These are phyloP conservation scores for Pestalotiopsis sp. DNA, from an alignment of 2,329 filamentous ascomycete genomes.

Conservation along the genomic window DNA sequence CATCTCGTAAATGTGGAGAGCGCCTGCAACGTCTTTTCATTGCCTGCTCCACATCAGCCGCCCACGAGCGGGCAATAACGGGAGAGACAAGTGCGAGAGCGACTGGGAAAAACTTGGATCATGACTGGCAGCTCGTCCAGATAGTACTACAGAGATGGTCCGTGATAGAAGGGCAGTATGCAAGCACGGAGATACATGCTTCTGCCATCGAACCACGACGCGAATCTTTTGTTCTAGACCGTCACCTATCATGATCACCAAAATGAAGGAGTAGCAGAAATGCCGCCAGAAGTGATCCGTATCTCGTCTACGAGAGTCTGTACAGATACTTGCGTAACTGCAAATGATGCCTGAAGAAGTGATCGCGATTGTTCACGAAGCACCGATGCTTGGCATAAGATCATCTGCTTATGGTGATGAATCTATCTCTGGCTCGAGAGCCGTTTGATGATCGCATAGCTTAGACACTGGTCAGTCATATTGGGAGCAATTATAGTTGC, in stretches of 20 bases:
- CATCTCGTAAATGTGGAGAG: neutral
- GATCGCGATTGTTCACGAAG: neutral
- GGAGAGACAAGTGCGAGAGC: neutral
- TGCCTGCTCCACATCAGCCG: neutral
- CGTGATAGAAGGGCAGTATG: neutral
- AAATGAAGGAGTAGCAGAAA: neutral
- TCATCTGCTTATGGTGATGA: neutral
- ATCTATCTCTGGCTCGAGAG: neutral
- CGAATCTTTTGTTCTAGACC: neutral
- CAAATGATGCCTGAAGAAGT: neutral
- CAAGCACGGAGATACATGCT: neutral
- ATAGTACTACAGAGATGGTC: neutral
- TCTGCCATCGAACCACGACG: neutral
- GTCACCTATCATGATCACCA: neutral
- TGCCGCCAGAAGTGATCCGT: neutral
- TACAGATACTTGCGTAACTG: neutral
- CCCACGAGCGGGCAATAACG: neutral
- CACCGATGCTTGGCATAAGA: neutral
- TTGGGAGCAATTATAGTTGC: neutral
- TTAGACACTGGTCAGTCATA: neutral
- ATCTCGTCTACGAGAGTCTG: neutral
- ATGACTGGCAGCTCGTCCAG: neutral
- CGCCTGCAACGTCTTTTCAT: neutral
- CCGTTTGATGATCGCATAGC: neutral
- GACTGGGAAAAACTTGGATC: neutral